Conservation (phyloP, 306 rosid genomes). For the Vicia faba region DNA sequence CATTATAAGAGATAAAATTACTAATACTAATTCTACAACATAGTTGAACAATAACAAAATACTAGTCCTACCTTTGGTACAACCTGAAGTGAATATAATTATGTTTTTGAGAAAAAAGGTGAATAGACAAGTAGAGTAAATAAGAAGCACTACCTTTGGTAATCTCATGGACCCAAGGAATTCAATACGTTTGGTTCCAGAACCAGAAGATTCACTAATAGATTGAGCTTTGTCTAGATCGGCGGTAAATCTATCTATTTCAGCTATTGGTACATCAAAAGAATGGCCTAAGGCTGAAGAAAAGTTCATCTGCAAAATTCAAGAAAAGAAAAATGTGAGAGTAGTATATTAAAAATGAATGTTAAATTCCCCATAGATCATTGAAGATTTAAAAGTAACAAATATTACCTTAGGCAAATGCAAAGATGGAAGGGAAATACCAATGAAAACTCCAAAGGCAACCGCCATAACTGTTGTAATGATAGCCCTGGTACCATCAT, state of each 20-base stretch:
- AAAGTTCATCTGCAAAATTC: slow-evolving; percentile 68
- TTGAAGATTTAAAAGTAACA: slow-evolving; percentile 3
- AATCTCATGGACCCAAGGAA: slow-evolving; percentile 53
- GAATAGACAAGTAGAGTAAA: not conserved
- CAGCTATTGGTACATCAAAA: slow-evolving; percentile 66
- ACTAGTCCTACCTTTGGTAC: no score
- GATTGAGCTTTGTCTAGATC: slow-evolving; percentile 40
- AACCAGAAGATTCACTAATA: slow-evolving; percentile 41
- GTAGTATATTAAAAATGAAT: slow-evolving; percentile 32
- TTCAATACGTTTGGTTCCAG: slow-evolving; percentile 54
- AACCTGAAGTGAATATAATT: no score
- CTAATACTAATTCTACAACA: not conserved
- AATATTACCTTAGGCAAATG: slow-evolving; percentile 65
- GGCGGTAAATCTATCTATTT: slow-evolving; percentile 51
- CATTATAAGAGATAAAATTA: slow-evolving; percentile 7
- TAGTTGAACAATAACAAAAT: no score
- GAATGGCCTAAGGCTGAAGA: slow-evolving; percentile 66
- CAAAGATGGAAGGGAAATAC: slow-evolving; percentile 65
- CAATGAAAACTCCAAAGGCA: slow-evolving; percentile 74
- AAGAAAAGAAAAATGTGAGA: not conserved
- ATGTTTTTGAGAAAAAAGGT: slow-evolving; percentile 6
- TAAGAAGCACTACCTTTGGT: slow-evolving; percentile 69
- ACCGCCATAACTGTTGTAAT: slow-evolving; percentile 61
- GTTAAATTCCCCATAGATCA: slow-evolving; percentile 14
- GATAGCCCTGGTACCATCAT: slow-evolving; percentile 60